A percentile compares a stretch with the other conserved stretches of the same genome.
These are phyloP conservation scores for Ceratobasidium sp. DNA, from an alignment of 1,284 basidiomycete species.

Conservation along the genomic window DNA sequence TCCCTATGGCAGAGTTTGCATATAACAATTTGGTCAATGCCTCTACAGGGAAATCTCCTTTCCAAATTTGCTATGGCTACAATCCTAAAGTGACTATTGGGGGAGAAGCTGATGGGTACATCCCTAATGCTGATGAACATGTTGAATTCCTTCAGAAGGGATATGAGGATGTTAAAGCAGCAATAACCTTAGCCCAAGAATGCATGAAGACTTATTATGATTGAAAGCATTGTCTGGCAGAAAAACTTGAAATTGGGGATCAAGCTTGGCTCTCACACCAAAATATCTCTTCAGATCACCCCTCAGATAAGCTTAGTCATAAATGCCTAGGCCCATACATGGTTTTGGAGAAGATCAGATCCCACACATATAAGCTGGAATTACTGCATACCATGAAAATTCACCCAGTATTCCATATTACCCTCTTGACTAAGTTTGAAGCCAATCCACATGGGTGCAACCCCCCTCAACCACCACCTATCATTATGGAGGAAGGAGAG, in stretches of 20 bases:
- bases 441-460: not conserved
- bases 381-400: not conserved
- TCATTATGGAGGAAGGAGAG: too few species aligned
- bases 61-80: not conserved
- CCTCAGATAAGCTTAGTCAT: not conserved
- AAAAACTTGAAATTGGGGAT: not conserved
- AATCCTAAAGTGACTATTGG: constrained; percentile 1
- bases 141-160: too few species aligned
- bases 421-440: not conserved
- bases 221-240: too few species aligned
- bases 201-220: too few species aligned
- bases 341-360: not conserved
- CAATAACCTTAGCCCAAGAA: not conserved
- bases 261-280: not conserved
- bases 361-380: not conserved
- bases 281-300: not conserved
- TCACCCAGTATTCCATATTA: constrained; percentile 6
- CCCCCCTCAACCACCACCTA: not conserved
- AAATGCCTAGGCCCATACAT: not conserved
- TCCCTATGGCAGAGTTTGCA: too few species aligned
- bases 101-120: constrained; percentile 41
- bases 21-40: too few species aligned
- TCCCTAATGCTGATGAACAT: too few species aligned
- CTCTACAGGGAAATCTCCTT: not conserved
- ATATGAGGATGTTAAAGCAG: too few species aligned